Base-by-base conservation (phyloP, 106 monocot genomes). In the Alisma plantagoaquatica region DNA sequence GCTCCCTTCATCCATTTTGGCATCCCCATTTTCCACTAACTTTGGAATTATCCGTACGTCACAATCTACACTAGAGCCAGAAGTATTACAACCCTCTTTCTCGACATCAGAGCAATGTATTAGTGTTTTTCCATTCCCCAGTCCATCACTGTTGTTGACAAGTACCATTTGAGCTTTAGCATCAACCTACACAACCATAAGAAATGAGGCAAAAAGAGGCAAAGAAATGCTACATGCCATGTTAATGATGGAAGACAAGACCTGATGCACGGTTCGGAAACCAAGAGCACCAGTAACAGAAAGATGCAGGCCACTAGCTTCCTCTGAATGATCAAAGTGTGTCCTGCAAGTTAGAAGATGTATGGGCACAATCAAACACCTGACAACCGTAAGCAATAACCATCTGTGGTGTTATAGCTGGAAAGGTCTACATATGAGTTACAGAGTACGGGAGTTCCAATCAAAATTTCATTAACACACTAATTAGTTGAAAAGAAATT, bases 181-280 rank as follows among this genome's bases (percentile, higher is more conserved):
- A 57, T 98, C 78, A 29, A 79, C 84, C 96, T 96, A 63, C 41
- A 70, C 3, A 2, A 57, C n/a, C n/a, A n/a, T n/a, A n/a, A n/a
- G n/a, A n/a, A n/a, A n/a, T n/a, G n/a, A n/a, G n/a, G n/a, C n/a
- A n/a, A n/a, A n/a, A n/a, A n/a, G n/a, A n/a, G n/a, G n/a, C n/a
- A n/a, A n/a, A n/a, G n/a, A n/a, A n/a, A n/a, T n/a, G n/a, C n/a
- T n/a, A n/a, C n/a, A n/a, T n/a, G n/a, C n/a, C n/a, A n/a, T n/a
- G n/a, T n/a, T n/a, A n/a, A n/a, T n/a, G n/a, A n/a, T n/a, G n/a
- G n/a, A 26, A 54, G 43, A 47, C 43, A 54, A 10, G 41, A 98
- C 96, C 96, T 96, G 96, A 62, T 96, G 75, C 35, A 82, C 49
- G 42, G 96, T 98, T 4, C 89, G 75, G 56, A 78, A 85, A 23